Conservation (phyloP, 2,329 filamentous ascomycete species). For the Endoconidiophora laricicola region DNA sequence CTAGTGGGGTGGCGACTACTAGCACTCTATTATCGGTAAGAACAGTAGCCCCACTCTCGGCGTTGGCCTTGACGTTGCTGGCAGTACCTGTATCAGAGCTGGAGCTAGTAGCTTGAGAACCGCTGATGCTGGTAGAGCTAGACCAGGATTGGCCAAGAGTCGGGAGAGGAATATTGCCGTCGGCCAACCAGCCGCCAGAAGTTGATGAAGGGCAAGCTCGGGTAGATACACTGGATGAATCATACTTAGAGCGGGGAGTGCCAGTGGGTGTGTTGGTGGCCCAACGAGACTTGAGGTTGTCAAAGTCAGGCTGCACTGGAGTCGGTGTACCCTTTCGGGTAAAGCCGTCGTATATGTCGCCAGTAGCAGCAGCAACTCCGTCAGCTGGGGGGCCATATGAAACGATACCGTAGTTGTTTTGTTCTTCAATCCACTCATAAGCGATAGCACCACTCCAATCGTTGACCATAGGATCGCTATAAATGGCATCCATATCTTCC, state of each 20-base stretch:
- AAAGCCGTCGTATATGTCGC: constrained; percentile 48
- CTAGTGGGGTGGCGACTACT: not conserved
- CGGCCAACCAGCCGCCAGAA: constrained; percentile 51
- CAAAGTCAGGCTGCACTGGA: constrained; percentile 59
- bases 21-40: constrained; percentile 1
- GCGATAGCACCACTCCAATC: constrained; percentile 63
- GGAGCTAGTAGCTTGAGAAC: not conserved
- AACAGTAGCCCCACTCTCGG: not conserved
- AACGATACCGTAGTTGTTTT: constrained; percentile 68
- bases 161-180: constrained; percentile 53
- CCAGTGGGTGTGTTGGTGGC: constrained; percentile 53
- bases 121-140: not conserved
- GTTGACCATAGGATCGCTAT: constrained; percentile 54
- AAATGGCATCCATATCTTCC: constrained; percentile 59
- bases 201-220: constrained; percentile 57
- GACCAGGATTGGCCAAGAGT: constrained; percentile 39
- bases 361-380: constrained; percentile 26
- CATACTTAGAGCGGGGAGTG: constrained; percentile 49
- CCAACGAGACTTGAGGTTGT: constrained; percentile 64
- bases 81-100: not conserved
- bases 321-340: constrained; percentile 56
- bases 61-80: not conserved
- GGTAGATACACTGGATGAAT: constrained; percentile 40
- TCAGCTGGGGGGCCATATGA: constrained; percentile 50
- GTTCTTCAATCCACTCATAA: constrained; percentile 81